phyloP scores from a whole-genome alignment of 495 filamentous ascomycete species.

The Aspergillus ellipticus region DNA sequence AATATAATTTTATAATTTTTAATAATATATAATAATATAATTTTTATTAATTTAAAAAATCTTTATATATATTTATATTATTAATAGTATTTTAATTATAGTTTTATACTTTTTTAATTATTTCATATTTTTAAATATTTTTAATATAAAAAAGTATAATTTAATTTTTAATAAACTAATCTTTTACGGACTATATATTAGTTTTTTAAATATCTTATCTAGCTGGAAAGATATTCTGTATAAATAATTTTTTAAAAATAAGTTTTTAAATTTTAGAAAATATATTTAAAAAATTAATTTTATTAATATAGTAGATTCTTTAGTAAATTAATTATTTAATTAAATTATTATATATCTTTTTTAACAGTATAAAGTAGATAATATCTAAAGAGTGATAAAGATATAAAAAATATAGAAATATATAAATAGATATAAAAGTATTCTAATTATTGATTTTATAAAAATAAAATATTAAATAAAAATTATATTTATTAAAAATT shows the following conservation, averaged over 20 bases:
- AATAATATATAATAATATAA: too few species aligned
- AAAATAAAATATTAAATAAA: conserved; percentile 16
- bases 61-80: too few species aligned
- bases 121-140: neutral
- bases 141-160: neutral
- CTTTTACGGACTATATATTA: neutral
- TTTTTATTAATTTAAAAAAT: too few species aligned
- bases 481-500: conserved; percentile 21
- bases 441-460: conserved; percentile 9
- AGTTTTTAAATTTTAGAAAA: neutral
- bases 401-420: too few species aligned
- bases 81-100: too few species aligned
- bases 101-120: too few species aligned
- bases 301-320: conserved; percentile 1
- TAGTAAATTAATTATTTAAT: neutral
- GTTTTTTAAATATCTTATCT: neutral
- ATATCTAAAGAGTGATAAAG: conserved; percentile 26
- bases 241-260: neutral
- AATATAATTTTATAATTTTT: conserved; percentile 1
- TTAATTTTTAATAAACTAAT: neutral
- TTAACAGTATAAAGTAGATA: conserved; percentile 14
- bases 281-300: conserved; percentile 1
- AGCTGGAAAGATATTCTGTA: neutral
- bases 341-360: conserved; percentile 11
- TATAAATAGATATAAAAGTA: conserved; percentile 16